Evolutionary conservation across 2,329 filamentous ascomycete genomes (phyloP).

Genomic region (Pestalotiopsis fici): DNA sequence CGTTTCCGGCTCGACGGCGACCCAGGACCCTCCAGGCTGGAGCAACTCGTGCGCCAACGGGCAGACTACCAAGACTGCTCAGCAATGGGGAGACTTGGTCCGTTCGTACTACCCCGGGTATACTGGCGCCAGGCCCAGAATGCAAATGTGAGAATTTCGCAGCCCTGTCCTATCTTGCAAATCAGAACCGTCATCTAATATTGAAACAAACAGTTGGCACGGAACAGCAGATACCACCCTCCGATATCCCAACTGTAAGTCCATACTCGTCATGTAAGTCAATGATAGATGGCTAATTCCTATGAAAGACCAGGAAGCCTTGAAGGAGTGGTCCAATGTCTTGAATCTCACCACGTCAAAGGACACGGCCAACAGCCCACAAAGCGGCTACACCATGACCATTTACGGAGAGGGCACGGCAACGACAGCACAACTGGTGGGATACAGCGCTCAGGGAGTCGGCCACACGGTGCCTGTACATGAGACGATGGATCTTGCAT

Average conservation of each 20-base stretch:
- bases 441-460: slow-evolving; percentile 33
- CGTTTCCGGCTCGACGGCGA: slow-evolving; percentile 31
- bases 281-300: slow-evolving; percentile 11
- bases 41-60: slow-evolving; percentile 56
- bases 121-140: slow-evolving; percentile 38
- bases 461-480: slow-evolving; percentile 35
- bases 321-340: slow-evolving; percentile 50
- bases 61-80: slow-evolving; percentile 40
- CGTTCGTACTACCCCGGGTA: slow-evolving; percentile 53
- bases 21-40: slow-evolving; percentile 44
- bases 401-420: slow-evolving; percentile 34
- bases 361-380: slow-evolving; percentile 30
- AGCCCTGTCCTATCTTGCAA: background rate
- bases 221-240: slow-evolving; percentile 42
- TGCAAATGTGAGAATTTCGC: slow-evolving; percentile 34
- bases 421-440: slow-evolving; percentile 18
- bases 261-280: background rate
- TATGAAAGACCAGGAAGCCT: slow-evolving; percentile 32
- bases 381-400: slow-evolving; percentile 35
- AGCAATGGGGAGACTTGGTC: slow-evolving; percentile 41
- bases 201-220: slow-evolving; percentile 38
- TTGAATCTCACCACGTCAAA: slow-evolving; percentile 35
- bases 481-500: slow-evolving; percentile 32
- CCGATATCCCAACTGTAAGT: slow-evolving; percentile 35
- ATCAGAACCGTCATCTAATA: background rate